A percentile compares a stretch with the other conserved stretches of the same genome.
Conservation (phyloP, 1,139 yeast genomes). For the Candida sanyaensis region DNA sequence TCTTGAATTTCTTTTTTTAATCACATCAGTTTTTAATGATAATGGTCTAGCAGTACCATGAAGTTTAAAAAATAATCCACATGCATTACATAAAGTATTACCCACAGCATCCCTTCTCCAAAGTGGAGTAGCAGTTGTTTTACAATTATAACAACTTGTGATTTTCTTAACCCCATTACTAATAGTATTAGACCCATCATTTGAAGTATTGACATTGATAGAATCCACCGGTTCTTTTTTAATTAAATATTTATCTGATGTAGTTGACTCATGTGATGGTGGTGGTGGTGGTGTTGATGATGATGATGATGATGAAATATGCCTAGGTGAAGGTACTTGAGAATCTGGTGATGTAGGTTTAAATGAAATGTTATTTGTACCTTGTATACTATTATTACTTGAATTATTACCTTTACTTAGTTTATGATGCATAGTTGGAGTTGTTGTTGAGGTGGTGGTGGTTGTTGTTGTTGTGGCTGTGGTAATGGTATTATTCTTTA, state of each 20-base stretch:
- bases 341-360: conserved; percentile 12
- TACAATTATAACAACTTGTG: conserved; percentile 41
- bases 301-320: not conserved
- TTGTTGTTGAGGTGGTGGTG: conserved; percentile 6
- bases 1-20: conserved; percentile 52
- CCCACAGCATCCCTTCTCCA: conserved; percentile 62
- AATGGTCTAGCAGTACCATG: conserved; percentile 63
- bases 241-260: not conserved
- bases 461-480: conserved; percentile 8
- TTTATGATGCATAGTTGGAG: not conserved
- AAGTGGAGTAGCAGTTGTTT: conserved; percentile 56
- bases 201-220: not conserved
- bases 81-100: conserved; percentile 60
- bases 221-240: not conserved
- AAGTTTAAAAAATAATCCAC: conserved; percentile 57
- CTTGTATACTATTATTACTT: conserved; percentile 8
- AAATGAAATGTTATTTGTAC: not conserved
- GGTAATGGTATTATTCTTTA: conserved; percentile 20
- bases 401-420: conserved; percentile 8
- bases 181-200: no score
- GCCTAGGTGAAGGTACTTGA: conserved; percentile 10
- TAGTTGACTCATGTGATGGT: not conserved
- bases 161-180: not conserved
- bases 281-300: not conserved
- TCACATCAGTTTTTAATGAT: conserved; percentile 57